Evolutionary conservation across 352 stramenopile species (phyloP).

Genomic region (Globisporangium nunn): DNA sequence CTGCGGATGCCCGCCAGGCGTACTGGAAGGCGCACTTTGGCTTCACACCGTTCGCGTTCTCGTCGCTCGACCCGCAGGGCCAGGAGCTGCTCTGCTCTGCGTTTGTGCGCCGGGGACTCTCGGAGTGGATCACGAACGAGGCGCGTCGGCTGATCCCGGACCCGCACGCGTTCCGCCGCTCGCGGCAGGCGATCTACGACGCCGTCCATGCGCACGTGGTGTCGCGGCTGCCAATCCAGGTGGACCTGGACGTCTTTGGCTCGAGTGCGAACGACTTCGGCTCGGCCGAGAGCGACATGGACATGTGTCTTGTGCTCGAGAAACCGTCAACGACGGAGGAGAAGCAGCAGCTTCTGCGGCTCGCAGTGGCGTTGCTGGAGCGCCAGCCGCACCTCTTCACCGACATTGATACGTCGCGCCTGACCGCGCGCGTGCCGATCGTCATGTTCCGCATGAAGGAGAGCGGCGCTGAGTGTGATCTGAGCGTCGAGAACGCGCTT

Average conservation of each 20-base stretch:
- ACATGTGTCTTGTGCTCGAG: conserved; percentile 88
- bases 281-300: conserved; percentile 86
- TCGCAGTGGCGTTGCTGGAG: conserved; percentile 51
- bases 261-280: conserved; percentile 97
- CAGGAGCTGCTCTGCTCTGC: conserved; percentile 20
- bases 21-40: conserved; percentile 68
- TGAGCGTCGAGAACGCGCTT: conserved; percentile 94
- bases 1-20: conserved; percentile 24
- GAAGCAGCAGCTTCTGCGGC: conserved; percentile 61
- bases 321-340: conserved; percentile 30
- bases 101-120: conserved; percentile 40
- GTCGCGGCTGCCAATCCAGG: conserved; percentile 39
- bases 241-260: conserved; percentile 89
- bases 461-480: conserved; percentile 64
- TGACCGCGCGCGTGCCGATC: conserved; percentile 96
- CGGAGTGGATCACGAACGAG: conserved; percentile 41
- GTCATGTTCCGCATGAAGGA: conserved; percentile 93
- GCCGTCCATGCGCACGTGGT: conserved; percentile 54
- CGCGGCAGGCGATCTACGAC: conserved; percentile 66
- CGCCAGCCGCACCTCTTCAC: conserved; percentile 55
- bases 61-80: neutral
- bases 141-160: conserved; percentile 58
- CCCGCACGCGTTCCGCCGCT: conserved; percentile 39
- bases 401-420: conserved; percentile 63
- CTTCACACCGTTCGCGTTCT: conserved; percentile 36